Evolutionary conservation across 2,329 filamentous ascomycete species (phyloP).

Genomic region (Coniochaeta hoffmannii): DNA sequence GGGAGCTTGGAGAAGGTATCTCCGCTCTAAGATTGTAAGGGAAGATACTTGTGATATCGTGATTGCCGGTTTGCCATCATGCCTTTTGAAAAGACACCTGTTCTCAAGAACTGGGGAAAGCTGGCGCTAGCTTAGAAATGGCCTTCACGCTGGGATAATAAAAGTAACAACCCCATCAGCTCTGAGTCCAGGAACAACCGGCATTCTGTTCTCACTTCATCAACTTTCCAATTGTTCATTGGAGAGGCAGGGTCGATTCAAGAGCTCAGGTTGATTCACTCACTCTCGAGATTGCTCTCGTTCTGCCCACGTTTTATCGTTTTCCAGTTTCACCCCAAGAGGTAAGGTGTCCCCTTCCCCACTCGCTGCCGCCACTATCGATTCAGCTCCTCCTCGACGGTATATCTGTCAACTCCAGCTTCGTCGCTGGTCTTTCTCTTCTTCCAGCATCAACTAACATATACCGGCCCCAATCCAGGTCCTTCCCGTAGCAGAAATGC

Average conservation of each 20-base stretch:
- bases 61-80: not conserved
- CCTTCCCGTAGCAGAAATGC: constrained; percentile 29
- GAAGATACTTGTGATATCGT: not conserved
- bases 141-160: not conserved
- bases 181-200: not conserved
- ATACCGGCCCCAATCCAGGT: not conserved
- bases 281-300: not conserved
- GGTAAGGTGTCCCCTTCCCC: not conserved
- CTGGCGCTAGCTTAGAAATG: constrained; percentile 2
- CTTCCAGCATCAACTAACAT: not conserved
- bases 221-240: not conserved
- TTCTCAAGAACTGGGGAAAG: constrained; percentile 3
- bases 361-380: not conserved
- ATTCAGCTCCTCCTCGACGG: not conserved
- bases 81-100: constrained; percentile 5
- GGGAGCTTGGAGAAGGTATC: not conserved
- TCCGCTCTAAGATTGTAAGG: not conserved
- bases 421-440: not conserved
- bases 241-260: not conserved
- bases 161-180: not conserved
- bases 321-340: constrained; percentile 23
- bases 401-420: not conserved
- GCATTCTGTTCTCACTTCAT: not conserved
- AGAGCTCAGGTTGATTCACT: not conserved
- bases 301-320: not conserved